Conservation (phyloP, 192 early-diverging fungal species). For the Mortierella alpina region DNA sequence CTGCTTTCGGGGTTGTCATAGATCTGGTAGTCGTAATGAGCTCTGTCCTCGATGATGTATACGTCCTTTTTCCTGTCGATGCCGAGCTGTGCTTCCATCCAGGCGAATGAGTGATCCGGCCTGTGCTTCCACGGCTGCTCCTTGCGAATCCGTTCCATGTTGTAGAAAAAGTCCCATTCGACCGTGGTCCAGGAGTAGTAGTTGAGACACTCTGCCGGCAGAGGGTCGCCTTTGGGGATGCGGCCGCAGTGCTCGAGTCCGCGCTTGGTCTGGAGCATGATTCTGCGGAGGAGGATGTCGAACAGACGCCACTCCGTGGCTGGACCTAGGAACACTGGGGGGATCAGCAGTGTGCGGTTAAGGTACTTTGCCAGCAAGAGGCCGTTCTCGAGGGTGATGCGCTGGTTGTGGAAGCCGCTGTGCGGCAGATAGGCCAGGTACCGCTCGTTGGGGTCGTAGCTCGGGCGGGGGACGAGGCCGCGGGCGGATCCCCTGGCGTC, state of each 20-base stretch:
- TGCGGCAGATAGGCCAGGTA: conserved; percentile 67
- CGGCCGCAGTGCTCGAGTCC: conserved; percentile 62
- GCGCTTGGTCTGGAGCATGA: conserved; percentile 63
- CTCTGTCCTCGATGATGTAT: conserved; percentile 56
- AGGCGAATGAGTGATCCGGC: conserved; percentile 60
- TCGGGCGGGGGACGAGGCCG: conserved; percentile 27
- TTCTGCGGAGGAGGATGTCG: conserved; percentile 60
- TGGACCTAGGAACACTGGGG: conserved; percentile 61
- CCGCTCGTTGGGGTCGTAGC: conserved; percentile 46
- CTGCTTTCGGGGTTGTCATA: conserved; percentile 59
- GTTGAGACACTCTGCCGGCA: conserved; percentile 66
- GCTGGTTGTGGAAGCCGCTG: conserved; percentile 67
- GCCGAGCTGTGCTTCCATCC: conserved; percentile 58
- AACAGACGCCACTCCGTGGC: conserved; percentile 64
- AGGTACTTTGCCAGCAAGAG: conserved; percentile 64
- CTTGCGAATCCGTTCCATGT: conserved; percentile 54
- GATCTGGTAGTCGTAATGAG: conserved; percentile 66
- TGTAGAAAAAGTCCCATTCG: conserved; percentile 67
- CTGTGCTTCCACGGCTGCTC: conserved; percentile 54
- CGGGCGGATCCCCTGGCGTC: conserved; percentile 2
- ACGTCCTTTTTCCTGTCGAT: conserved; percentile 57
- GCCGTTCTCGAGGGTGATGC: conserved; percentile 66
- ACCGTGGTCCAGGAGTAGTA: conserved; percentile 65
- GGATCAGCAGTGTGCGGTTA: conserved; percentile 64
- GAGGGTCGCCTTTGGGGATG: conserved; percentile 50